Conservation (phyloP, 2,329 filamentous ascomycete species). For the Neofusicoccum ribis region DNA sequence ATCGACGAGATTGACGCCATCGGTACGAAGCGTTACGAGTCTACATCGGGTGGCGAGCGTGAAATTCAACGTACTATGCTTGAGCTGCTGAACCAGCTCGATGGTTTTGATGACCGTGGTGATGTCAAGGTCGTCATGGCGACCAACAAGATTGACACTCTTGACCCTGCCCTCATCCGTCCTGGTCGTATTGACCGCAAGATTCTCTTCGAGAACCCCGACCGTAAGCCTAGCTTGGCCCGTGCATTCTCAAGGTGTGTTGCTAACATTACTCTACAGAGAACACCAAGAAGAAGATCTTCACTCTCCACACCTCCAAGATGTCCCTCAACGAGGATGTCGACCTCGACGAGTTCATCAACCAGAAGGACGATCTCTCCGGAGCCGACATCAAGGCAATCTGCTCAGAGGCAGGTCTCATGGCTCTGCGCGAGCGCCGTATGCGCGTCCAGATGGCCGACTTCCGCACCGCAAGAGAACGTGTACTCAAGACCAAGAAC, state of each 20-base stretch:
- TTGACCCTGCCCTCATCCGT: constrained; percentile 93
- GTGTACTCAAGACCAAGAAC: constrained; percentile 96
- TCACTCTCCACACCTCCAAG: constrained; percentile 96
- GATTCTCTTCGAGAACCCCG: constrained; percentile 77
- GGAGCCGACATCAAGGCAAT: constrained; percentile 99
- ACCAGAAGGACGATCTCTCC: constrained; percentile 94
- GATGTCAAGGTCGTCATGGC: constrained; percentile 99
- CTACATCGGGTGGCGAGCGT: constrained; percentile 91
- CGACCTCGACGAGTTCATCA: constrained; percentile 98
- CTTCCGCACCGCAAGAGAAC: constrained; percentile 88
- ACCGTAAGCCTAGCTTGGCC: constrained; percentile 52
- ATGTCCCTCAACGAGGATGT: constrained; percentile 96
- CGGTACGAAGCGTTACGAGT: constrained; percentile 97
- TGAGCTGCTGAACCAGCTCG: constrained; percentile 95
- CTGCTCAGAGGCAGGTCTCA: constrained; percentile 92
- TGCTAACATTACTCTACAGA: constrained; percentile 66
- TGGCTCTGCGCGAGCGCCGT: constrained; percentile 89
- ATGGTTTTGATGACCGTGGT: constrained; percentile 97
- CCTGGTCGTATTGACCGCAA: constrained; percentile 98
- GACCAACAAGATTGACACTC: constrained; percentile 98
- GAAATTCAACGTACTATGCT: constrained; percentile 99
- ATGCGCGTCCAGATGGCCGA: constrained; percentile 99
- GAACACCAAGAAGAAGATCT: constrained; percentile 97
- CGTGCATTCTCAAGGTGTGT: not conserved
- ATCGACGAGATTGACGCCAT: constrained; percentile 99